Percentiles rank a stretch among this genome's conserved stretches.
Evolutionary conservation across 331 rosid species (phyloP).

Genomic region (Arachis monticola): DNA sequence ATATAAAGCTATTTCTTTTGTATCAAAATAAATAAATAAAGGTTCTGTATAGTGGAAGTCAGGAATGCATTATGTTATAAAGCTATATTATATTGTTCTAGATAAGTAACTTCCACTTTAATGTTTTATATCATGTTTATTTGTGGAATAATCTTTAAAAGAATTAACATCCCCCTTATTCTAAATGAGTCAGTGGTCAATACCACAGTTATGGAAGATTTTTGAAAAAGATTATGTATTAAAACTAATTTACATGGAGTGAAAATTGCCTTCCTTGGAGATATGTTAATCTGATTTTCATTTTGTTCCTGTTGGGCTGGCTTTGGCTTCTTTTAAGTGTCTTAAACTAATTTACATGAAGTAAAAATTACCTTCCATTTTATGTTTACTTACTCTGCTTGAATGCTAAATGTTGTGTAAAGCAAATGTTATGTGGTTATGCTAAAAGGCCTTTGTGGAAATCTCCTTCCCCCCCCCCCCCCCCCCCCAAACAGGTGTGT

Average conservation of each 20-base stretch:
- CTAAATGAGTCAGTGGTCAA: background rate
- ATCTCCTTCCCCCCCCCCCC: conserved; percentile 19
- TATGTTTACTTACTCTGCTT: conserved; percentile 24
- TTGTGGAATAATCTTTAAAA: conserved; percentile 11
- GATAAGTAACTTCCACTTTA: background rate
- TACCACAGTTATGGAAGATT: conserved; percentile 1
- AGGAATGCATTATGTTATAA: conserved; percentile 6
- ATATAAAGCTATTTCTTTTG: no score
- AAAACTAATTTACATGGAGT: conserved; percentile 25
- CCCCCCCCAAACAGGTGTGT: conserved; percentile 68
- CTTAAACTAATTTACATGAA: conserved; percentile 25
- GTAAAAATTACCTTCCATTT: conserved; percentile 15
- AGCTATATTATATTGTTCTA: background rate
- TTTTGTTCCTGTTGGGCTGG: background rate
- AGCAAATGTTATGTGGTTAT: conserved; percentile 25
- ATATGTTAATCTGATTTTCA: conserved; percentile 20
- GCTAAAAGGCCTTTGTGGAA: conserved; percentile 40
- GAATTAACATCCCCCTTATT: no score
- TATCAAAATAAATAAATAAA: conserved; percentile 7
- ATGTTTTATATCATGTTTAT: conserved; percentile 9
- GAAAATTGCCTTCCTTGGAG: conserved; percentile 6
- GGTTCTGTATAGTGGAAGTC: conserved; percentile 17
- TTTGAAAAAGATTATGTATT: conserved; percentile 1
- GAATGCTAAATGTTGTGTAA: conserved; percentile 24
- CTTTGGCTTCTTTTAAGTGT: conserved; percentile 22